Evolutionary conservation across 2,329 filamentous ascomycete species (phyloP), one percentile per base, ranked within the genome.

Genomic region (Talaromyces sp.): DNA sequence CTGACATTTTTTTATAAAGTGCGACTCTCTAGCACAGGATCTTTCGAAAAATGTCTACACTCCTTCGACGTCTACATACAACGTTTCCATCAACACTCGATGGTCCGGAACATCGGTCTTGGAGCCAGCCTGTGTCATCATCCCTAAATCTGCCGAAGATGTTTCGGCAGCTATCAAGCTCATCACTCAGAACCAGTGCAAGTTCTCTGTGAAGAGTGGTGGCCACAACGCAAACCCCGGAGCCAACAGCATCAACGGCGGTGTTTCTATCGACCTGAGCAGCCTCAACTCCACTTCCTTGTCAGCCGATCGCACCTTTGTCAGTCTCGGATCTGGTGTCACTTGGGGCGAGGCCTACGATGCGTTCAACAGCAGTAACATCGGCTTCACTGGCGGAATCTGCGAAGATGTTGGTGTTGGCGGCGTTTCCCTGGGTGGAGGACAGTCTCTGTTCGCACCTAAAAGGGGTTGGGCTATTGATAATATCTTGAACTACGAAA

Each of bases 241-340:
- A 25, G 72, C 73, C 10, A 77, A 76, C 7, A 78, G 75, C 59
- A 76, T 78, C 17, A 66, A 73, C 0, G 68, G 69, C 30, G 79
- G 79, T 3, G 75, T 82, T 9, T 79, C 77, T 1, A 71, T 82
- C 55, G 76, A 76, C 59, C 69, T 81, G 17, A 22, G 55, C 17
- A 39, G 56, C n/a, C 17, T 61, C 1, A 54, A 58, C 53, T 30
- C 42, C 6, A 33, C 57, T 9, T 55, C 22, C 11, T 32, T 58
- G 25, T 36, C 44, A 3, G 55, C 30, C 17, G 30, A 58, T 53
- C 55, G 42, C 3, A 39, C n/a, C 8, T 53, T 39, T 30, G 27
- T 58, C 19, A 32, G 55, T 25, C 55, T 61, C 30, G 59, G 59
- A n/a, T 55, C 44, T 22, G 55, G 59, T 17, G 55, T 52, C 5